Base-by-base conservation (phyloP, 2,329 filamentous ascomycete genomes). In the Colletotrichum endophyticum region DNA sequence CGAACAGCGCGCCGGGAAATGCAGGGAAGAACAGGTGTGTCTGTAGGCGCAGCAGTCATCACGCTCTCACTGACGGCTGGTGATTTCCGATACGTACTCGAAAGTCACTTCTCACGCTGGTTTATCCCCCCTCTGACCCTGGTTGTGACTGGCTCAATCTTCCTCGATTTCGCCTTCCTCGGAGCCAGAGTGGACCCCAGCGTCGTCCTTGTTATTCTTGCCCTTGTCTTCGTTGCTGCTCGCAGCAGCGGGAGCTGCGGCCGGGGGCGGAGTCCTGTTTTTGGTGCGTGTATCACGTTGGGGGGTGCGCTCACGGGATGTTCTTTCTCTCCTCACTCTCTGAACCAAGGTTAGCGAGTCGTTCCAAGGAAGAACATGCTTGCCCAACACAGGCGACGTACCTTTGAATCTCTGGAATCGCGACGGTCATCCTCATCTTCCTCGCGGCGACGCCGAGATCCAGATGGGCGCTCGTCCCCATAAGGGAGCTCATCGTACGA, bases 81-180 rank as follows among this genome's bases (percentile, higher is more conserved):
- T 80, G 74, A 73, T 78, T 53, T 81, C 74, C 79, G 74, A 82
- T 84, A 85, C 84, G 81, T 86, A 85, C 84, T 80, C 61, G 70
- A 74, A 74, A 64, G 44, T 53, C 70, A 73, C 70, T 67, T 36
- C 57, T 44, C 25, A 34, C 15, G 63, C 44, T 59, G 36, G 34
- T 44, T 15, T 39, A 64, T 8, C 7, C 25, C 25, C 22, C 44
- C 25, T 28, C 57, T 19, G 36, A 12, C 53, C 59, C 59, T n/a
- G 15, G 59, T 34, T 49, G 19, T 19, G 19, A 64, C 32, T 28
- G 27, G 66, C 59, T 82, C 87, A 92, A 80, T 92, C 91, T 88
- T 99, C 96, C 85, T 98, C 97, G 81, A 99, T 99, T 87, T 99
- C 97, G 69, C 97, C 97, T 86, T 99, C 97, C 86, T 99, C 97